Percentiles rank a stretch among this genome's conserved stretches.
These are phyloP conservation scores for Pachysolen tannophilus DNA, from an alignment of 805 yeast species.

Conservation along the genomic window DNA sequence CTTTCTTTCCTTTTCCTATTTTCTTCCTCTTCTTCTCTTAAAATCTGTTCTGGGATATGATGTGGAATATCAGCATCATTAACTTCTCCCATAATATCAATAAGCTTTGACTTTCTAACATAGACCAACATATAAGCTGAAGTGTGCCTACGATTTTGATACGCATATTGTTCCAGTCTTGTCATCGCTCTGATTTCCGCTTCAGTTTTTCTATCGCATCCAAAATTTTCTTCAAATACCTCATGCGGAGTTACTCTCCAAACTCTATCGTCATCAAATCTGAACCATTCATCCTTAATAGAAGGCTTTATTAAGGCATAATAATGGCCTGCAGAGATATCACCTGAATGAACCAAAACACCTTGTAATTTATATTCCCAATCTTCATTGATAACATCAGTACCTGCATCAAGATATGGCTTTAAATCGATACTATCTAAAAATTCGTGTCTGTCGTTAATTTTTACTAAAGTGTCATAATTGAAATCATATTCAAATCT, in stretches of 20 bases:
- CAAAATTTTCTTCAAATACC: constrained; percentile 89
- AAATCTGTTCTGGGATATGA: constrained; percentile 60
- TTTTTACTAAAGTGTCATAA: constrained; percentile 80
- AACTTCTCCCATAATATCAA: constrained; percentile 51
- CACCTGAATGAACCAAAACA: constrained; percentile 93
- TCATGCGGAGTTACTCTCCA: constrained; percentile 78
- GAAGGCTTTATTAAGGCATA: constrained; percentile 88
- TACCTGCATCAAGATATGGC: constrained; percentile 64
- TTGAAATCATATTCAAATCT: constrained; percentile 91
- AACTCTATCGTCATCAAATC: constrained; percentile 94
- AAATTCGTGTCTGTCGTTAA: constrained; percentile 87
- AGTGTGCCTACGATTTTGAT: constrained; percentile 70
- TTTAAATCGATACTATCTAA: constrained; percentile 76
- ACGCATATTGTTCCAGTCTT: constrained; percentile 53
- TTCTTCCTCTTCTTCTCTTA: constrained; percentile 51
- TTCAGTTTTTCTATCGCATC: constrained; percentile 55
- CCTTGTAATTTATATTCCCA: constrained; percentile 86
- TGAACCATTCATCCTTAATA: constrained; percentile 64
- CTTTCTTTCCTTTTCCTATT: constrained; percentile 45
- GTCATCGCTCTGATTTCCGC: constrained; percentile 42
- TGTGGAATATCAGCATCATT: constrained; percentile 51
- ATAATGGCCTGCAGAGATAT: constrained; percentile 92
- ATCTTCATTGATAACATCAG: constrained; percentile 38
- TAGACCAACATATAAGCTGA: constrained; percentile 97
- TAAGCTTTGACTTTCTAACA: constrained; percentile 54